Base-by-base conservation (phyloP, 2,329 filamentous ascomycete genomes). In the Orbilia quercus region DNA sequence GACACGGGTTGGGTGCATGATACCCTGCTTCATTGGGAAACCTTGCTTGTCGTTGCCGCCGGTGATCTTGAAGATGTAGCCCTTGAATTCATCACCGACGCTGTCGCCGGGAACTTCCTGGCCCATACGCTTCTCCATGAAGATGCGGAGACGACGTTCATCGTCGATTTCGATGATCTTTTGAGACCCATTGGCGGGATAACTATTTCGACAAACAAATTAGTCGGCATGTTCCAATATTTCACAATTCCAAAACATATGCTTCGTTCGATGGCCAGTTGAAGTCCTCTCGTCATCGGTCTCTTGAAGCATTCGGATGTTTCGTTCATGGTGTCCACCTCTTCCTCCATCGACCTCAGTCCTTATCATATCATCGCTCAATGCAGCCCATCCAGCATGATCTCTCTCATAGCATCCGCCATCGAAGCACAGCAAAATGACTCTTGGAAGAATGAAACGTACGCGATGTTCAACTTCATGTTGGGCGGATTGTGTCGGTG, bases 31-130 rank as follows among this genome's bases (percentile, higher is more conserved):
- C 95, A 99, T 99, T 80, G 95, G 95, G 89, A 99, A 99, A 87
- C 95, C 95, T 88, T 99, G 96, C 92, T 99, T 99, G 91, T 99
- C 95, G 91, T 99, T 99, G 83, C 96, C 95, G 82, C 95, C 96
- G 81, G 95, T 99, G 87, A 99, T 98, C 83, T 89, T 90, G 90
- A 99, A 92, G 87, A 99, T 90, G 88, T 99, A 99, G 84, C 95
- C 95, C 89, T 97, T 97, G 91, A 96, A 99, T 86, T 99, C 95
- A 82, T 98, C 93, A 82, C 95, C 95, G 81, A 99, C 88, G 82
- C 89, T 90, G 86, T 99, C 96, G 81, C 90, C 95, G 80, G 91
- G 85, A 80, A 99, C 91, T 86, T 97, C 91, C 81, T 90, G 88
- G 82, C 91, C 91, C 91, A 95, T 95, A 86, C 89, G 81, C 77